A percentile compares a stretch with the other conserved stretches of the same genome.
These are phyloP conservation scores for Drechslera avenae DNA, from an alignment of 2,329 filamentous ascomycete species.

Conservation along the genomic window DNA sequence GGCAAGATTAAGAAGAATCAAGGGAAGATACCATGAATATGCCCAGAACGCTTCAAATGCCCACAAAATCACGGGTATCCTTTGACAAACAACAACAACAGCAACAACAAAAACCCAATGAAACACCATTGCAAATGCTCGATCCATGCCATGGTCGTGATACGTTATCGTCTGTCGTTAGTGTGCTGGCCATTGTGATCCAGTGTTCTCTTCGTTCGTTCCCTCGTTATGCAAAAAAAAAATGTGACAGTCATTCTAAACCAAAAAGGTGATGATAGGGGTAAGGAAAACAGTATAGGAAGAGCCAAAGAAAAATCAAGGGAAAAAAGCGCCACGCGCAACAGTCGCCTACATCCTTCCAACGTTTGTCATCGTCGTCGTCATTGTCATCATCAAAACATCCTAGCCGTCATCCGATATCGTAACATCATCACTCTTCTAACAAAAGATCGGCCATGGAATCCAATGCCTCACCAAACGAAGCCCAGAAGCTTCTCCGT, in stretches of 20 bases:
- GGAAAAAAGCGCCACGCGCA: neutral
- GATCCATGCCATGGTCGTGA: too few relatives aligned
- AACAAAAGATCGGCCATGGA: slow-evolving; percentile 18
- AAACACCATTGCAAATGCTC: too few relatives aligned
- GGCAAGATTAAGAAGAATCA: too few relatives aligned
- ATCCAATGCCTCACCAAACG: slow-evolving; percentile 29
- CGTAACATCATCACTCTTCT: slow-evolving; percentile 8
- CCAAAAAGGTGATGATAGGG: neutral
- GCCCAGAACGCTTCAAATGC: too few relatives aligned
- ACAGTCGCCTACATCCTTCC: neutral
- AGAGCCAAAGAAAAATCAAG: neutral
- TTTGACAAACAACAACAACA: too few relatives aligned
- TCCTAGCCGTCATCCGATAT: too few relatives aligned
- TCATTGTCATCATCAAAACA: neutral
- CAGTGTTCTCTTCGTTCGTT: neutral
- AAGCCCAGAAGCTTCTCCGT: slow-evolving; percentile 27
- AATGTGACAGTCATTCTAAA: too few relatives aligned
- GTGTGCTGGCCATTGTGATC: too few relatives aligned
- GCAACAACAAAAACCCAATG: too few relatives aligned
- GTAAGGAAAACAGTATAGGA: neutral
- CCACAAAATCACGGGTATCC: too few relatives aligned
- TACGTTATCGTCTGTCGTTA: too few relatives aligned
- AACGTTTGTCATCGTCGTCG: neutral
- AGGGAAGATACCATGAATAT: neutral
- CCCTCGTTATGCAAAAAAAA: neutral